Base-by-base conservation (phyloP, 2,329 filamentous ascomycete species). In the Verticillium tricorpus region DNA sequence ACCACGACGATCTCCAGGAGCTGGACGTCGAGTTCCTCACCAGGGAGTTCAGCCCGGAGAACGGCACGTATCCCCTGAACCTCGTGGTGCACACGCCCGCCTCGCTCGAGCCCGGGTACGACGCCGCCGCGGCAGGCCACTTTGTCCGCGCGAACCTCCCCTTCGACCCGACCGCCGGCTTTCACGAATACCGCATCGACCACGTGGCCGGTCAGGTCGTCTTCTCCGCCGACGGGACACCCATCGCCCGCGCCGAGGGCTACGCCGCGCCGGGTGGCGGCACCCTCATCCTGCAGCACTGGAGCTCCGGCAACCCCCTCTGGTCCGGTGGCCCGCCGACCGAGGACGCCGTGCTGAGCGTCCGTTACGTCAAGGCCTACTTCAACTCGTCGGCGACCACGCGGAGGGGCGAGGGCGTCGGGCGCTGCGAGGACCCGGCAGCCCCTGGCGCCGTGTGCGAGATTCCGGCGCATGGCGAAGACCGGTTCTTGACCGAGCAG, bases 11-110 rank as follows among this genome's bases (percentile, higher is more conserved):
- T 73, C 89, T 88, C 1, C 87, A 91, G 69, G 90, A 93, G 69
- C 92, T 93, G 68, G 90, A 93, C 71, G 87, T 93, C 75, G 91
- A 94, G 67, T 91, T 93, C 69, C 81, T 93, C 2, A 91, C 89
- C 1, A 78, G 79, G 25, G 81, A 92, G 65, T 90, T 88, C 71
- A 78, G 84, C 62, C 66, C 70, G 1, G 69, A 70, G 57, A 80
- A 81, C 60, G 72, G 76, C 31, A 78, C 78, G 35, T 88, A 82
- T 65, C 83, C 86, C 0, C 79, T 93, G 59, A 91, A 93, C 70
- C 83, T 93, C 1, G 89, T 93, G n/a, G 78, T 93, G 7, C 91
- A 93, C 70, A 89, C 89, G 1, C 80, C 80, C 6, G 75, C 82
- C 35, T 86, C 89, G 0, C 80, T 80, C 2, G 70, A 78, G 14